Percentiles rank a stretch among this genome's conserved stretches.
phyloP scores from a whole-genome alignment of 73 alveolate species.

The Paraurostyla sp. region DNA sequence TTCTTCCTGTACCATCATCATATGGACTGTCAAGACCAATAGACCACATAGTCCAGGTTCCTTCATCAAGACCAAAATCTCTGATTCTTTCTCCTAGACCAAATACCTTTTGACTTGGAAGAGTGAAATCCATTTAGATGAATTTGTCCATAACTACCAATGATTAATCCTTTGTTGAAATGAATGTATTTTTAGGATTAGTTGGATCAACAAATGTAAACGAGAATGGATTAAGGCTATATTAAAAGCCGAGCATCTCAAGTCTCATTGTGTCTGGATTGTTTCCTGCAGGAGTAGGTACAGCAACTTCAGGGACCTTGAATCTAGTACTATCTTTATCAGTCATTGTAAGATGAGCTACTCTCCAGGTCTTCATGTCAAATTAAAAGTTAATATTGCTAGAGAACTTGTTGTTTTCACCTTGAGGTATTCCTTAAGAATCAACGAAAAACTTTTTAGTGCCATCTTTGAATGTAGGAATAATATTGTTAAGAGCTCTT shows the following conservation, averaged over 20 bases:
- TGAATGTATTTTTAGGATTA: neutral
- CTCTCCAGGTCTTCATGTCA: constrained; percentile 40
- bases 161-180: constrained; percentile 34
- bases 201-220: constrained; percentile 45
- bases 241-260: constrained; percentile 49
- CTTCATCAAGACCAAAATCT: constrained; percentile 80
- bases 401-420: constrained; percentile 17
- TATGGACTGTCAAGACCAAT: constrained; percentile 74
- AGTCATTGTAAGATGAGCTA: neutral
- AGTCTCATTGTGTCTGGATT: constrained; percentile 37
- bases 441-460: constrained; percentile 13
- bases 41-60: constrained; percentile 87
- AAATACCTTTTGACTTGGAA: constrained; percentile 68
- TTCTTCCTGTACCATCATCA: constrained; percentile 79
- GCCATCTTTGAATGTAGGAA: constrained; percentile 3
- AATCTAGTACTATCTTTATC: constrained; percentile 35
- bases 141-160: constrained; percentile 69
- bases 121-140: constrained; percentile 68
- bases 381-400: neutral
- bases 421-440: constrained; percentile 16
- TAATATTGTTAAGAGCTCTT: neutral
- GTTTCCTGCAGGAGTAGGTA: neutral
- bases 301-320: constrained; percentile 50
- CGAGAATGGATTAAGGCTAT: neutral
- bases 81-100: constrained; percentile 86